phyloP scores from a whole-genome alignment of 495 filamentous ascomycete genomes.

The Neurospora tetraspora region DNA sequence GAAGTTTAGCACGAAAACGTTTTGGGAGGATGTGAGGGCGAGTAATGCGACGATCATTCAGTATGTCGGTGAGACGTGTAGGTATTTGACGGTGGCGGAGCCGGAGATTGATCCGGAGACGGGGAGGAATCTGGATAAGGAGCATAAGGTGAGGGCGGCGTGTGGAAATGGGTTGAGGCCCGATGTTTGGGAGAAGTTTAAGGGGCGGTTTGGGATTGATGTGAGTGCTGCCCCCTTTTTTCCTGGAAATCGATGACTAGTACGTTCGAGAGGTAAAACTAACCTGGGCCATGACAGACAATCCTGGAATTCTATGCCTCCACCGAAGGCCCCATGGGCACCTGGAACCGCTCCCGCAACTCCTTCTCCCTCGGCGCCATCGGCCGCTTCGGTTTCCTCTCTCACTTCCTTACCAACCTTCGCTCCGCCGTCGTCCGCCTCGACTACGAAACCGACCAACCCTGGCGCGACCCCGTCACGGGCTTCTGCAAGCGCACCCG shows the following conservation, averaged over 20 bases:
- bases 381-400: slow-evolving; percentile 61
- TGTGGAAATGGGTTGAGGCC: slow-evolving; percentile 87
- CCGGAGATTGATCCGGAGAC: slow-evolving; percentile 54
- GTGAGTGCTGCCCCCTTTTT: slow-evolving; percentile 1
- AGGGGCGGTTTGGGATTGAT: slow-evolving; percentile 73
- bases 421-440: slow-evolving; percentile 53
- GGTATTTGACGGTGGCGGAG: slow-evolving; percentile 72
- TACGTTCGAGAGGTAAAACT: too few relatives aligned
- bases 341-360: slow-evolving; percentile 69
- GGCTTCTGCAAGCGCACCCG: slow-evolving; percentile 57
- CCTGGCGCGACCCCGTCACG: slow-evolving; percentile 61
- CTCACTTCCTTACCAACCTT: slow-evolving; percentile 37
- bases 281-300: slow-evolving; percentile 14
- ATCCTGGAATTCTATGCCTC: slow-evolving; percentile 86
- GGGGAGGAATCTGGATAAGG: slow-evolving; percentile 63
- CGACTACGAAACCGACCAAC: slow-evolving; percentile 59
- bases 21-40: slow-evolving; percentile 68
- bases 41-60: slow-evolving; percentile 73
- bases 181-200: slow-evolving; percentile 83
- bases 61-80: slow-evolving; percentile 91
- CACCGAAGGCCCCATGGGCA: slow-evolving; percentile 64
- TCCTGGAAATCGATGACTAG: background rate
- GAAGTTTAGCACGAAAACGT: slow-evolving; percentile 71
- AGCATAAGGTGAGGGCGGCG: slow-evolving; percentile 64
- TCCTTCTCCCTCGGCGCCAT: slow-evolving; percentile 68